These are phyloP conservation scores for Yamadazyma takamatsuzukensis DNA, from an alignment of 805 yeast species.

Conservation along the genomic window DNA sequence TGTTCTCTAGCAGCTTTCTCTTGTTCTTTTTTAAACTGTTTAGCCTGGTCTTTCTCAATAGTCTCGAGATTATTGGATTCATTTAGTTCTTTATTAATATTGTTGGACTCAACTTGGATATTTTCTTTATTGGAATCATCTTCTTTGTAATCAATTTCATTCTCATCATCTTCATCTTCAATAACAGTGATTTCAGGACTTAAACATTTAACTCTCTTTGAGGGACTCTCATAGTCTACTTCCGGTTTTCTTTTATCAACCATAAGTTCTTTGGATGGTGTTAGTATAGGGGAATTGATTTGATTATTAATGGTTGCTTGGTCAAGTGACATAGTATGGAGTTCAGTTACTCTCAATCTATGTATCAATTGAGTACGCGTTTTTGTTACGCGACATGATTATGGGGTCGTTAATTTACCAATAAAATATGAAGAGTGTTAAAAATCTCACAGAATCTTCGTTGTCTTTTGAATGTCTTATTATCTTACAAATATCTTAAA, in stretches of 20 bases:
- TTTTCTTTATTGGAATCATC: no score
- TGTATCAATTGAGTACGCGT: no score
- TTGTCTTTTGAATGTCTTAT: no score
- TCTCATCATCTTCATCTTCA: constrained; percentile 1
- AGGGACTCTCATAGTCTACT: constrained; percentile 2
- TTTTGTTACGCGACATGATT: no score
- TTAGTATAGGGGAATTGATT: constrained; percentile 7
- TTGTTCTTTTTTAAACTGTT: not conserved
- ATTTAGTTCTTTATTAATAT: not conserved
- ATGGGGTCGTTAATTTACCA: no score
- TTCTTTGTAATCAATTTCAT: no score
- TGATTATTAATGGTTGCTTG: no score
- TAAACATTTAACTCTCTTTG: constrained; percentile 5
- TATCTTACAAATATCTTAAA: no score
- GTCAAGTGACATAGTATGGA: no score
- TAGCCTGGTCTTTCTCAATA: not conserved
- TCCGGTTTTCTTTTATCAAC: constrained; percentile 4
- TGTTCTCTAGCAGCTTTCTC: constrained; percentile 1
- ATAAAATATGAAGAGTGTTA: no score
- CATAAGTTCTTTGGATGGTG: constrained; percentile 4
- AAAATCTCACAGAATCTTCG: no score
- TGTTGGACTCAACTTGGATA: not conserved
- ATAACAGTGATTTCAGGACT: constrained; percentile 6
- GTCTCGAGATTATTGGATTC: not conserved
- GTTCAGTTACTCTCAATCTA: no score